A percentile compares a stretch with the other conserved stretches of the same genome.
These are phyloP conservation scores for Aspergillus ochraceoroseus DNA, from an alignment of 2,329 filamentous ascomycete genomes.

Conservation along the genomic window DNA sequence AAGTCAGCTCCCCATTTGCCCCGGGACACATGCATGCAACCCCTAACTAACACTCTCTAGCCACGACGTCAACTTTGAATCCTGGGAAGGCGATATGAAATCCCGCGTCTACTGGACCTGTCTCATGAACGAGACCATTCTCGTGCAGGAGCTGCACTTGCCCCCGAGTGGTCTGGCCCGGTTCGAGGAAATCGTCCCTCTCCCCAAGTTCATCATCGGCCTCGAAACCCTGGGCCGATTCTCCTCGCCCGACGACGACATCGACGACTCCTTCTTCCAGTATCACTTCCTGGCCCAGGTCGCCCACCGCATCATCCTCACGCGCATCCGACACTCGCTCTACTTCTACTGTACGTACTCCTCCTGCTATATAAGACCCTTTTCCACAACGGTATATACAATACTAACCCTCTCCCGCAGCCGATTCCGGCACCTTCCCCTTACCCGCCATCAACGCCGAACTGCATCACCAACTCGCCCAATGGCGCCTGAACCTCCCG, in stretches of 20 bases:
- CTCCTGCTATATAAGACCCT: no score
- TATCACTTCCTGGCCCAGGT: constrained; percentile 56
- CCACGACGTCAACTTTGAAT: constrained; percentile 43
- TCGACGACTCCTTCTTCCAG: constrained; percentile 53
- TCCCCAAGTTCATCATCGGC: constrained; percentile 51
- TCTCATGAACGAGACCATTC: constrained; percentile 53
- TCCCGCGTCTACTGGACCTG: constrained; percentile 54
- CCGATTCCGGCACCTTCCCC: constrained; percentile 44
- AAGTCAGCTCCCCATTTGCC: constrained; percentile 30
- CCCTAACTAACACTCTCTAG: no score
- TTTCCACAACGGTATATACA: background rate
- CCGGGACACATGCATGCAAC: background rate
- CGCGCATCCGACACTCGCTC: constrained; percentile 49
- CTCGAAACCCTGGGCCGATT: constrained; percentile 37
- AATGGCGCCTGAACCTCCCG: constrained; percentile 52
- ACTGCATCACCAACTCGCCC: constrained; percentile 52
- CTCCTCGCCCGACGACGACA: constrained; percentile 35
- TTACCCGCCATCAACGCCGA: constrained; percentile 49
- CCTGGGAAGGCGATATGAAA: constrained; percentile 55
- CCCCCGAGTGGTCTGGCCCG: constrained; percentile 49
- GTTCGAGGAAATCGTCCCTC: constrained; percentile 50
- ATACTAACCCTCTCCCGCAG: constrained; percentile 18
- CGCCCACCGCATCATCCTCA: constrained; percentile 53
- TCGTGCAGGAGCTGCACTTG: constrained; percentile 52
- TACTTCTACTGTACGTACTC: constrained; percentile 46